These are phyloP conservation scores for Chamaenerion angustifolium DNA, from an alignment of 345 rosid species.

Conservation along the genomic window DNA sequence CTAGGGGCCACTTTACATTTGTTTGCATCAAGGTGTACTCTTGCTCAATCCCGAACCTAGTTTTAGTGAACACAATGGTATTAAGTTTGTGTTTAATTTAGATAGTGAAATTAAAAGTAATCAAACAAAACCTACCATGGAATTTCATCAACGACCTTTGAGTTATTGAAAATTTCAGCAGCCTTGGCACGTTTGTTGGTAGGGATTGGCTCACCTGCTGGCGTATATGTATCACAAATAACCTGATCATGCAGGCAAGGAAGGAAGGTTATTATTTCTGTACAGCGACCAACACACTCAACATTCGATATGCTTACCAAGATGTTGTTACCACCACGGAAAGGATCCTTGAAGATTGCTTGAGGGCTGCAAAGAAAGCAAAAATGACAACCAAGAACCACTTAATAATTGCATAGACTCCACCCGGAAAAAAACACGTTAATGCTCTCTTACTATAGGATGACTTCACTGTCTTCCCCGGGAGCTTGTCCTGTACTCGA, in stretches of 20 bases:
- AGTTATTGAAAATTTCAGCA: conserved; percentile 58
- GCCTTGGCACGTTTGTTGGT: conserved; percentile 90
- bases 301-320: conserved; percentile 40
- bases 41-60: conserved; percentile 91
- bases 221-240: conserved; percentile 79
- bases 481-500: conserved; percentile 98
- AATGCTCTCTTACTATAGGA: conserved; percentile 62
- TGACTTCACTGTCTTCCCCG: conserved; percentile 97
- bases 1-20: conserved; percentile 92
- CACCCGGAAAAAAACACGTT: not conserved
- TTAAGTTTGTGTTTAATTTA: no score
- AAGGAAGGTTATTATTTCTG: not conserved
- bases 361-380: conserved; percentile 53
- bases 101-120: no score
- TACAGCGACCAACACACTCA: not conserved
- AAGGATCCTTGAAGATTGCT: conserved; percentile 90
- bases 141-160: conserved; percentile 51
- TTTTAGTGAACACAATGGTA: not conserved
- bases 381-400: not conserved
- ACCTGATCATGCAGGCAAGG: conserved; percentile 39
- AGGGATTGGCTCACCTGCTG: conserved; percentile 95
- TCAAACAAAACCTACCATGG: no score
- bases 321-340: conserved; percentile 93
- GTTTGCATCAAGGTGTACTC: conserved; percentile 89
- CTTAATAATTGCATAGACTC: no score